Base-by-base conservation (phyloP, 371 early-diverging fungal genomes). In the Apophysomyces ossiformis region DNA sequence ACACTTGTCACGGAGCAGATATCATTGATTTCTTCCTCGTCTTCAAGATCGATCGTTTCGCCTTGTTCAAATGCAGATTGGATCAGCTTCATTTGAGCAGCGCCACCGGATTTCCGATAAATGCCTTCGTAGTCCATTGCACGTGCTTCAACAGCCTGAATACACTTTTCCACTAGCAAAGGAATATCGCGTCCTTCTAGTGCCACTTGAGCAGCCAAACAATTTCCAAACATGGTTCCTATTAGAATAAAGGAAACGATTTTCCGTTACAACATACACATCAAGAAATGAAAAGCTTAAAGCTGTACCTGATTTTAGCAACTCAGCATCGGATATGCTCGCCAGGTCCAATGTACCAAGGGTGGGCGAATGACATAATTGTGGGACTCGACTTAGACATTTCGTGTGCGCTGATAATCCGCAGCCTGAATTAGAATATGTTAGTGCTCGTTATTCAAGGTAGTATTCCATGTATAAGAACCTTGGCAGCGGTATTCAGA, bases 31-130 rank as follows among this genome's bases (percentile, higher is more conserved):
- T 80, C 66, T 11, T 80, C 77, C 7, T 80, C 72, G 58, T 87
- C 83, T 57, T 75, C 77, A 16, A 92, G 63, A 64, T 89, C 82
- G 11, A 86, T 67, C 1, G 80, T 67, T 15, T 77, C 74, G 8
- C 84, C 85, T 12, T 74, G 66, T 37, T 88, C 84, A 62, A 86
- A 83, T 5, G 81, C 69, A 0, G 69, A 70, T 47, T 87, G 89
- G 44, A 94, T 85, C 13, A 79, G 70, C 50, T 87, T 73, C 76
- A 94, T 90, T 62, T 95, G 95, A n/a, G 88, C 89, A 5, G 91
- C 85, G 60, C 94, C 93, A 1, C 96, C 97, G 0, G 95, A 93
- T 71, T 95, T 94, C 47, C 97, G 92, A 72, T 97, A 97, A 36
- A 97, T 93, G 18, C 97, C 97, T 77, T 95, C 96, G 65, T 87